A percentile compares a stretch with the other conserved stretches of the same genome.
These are phyloP conservation scores for Pichia terricola DNA, from an alignment of 1,139 yeast species.

Conservation along the genomic window DNA sequence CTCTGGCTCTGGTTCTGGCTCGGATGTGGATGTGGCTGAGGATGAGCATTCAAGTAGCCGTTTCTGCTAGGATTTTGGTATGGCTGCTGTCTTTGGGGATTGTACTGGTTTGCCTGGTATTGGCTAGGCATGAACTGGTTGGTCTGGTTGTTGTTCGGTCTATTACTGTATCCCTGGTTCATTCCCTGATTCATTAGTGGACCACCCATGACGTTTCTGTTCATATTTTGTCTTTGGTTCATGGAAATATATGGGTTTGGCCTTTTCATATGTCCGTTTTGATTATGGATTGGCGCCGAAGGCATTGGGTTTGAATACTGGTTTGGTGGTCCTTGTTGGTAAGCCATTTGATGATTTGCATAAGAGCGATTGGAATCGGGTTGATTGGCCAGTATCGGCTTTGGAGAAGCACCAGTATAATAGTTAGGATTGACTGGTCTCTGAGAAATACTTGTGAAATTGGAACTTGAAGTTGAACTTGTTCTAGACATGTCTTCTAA, in stretches of 20 bases:
- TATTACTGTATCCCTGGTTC: not conserved
- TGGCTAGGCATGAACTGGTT: no score
- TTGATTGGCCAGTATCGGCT: constrained; percentile 3
- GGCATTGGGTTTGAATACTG: constrained; percentile 8
- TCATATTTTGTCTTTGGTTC: constrained; percentile 1
- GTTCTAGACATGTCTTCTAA: not conserved
- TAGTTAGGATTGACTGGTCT: constrained; percentile 63
- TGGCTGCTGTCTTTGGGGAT: no score
- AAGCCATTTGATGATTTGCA: constrained; percentile 5
- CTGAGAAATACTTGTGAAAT: constrained; percentile 74
- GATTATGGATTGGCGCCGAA: constrained; percentile 3
- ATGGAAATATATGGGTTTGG: constrained; percentile 13
- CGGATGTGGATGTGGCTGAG: not conserved
- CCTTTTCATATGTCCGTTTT: constrained; percentile 6
- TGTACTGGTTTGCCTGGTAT: no score
- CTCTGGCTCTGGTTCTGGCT: not conserved
- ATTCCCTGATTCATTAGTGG: not conserved
- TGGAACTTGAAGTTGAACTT: constrained; percentile 32
- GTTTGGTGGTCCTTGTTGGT: constrained; percentile 5
- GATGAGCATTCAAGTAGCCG: no score
- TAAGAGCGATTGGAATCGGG: constrained; percentile 3
- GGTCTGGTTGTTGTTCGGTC: no score
- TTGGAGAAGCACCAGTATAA: constrained; percentile 22
- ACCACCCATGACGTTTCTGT: not conserved
- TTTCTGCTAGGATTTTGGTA: no score